Conservation (phyloP, 371 early-diverging fungal genomes). For the Mortierella sp. region DNA sequence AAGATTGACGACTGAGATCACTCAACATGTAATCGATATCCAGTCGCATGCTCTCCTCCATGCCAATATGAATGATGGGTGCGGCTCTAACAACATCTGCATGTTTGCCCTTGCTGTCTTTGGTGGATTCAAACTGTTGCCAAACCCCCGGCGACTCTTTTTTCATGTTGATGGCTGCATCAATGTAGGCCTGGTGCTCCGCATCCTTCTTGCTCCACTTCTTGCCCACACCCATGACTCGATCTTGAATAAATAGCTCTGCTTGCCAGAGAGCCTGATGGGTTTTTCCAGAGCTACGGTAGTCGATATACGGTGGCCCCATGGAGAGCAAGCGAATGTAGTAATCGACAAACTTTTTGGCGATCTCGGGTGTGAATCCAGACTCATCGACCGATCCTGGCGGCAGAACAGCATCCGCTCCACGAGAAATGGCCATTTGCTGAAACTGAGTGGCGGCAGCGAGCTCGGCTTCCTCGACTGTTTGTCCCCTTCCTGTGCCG, state of each 20-base stretch:
- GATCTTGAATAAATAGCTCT: slow-evolving; percentile 45
- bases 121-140: slow-evolving; percentile 54
- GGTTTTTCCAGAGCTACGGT: slow-evolving; percentile 43
- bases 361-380: slow-evolving; percentile 41
- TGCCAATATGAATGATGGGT: slow-evolving; percentile 48
- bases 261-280: slow-evolving; percentile 54
- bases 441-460: slow-evolving; percentile 53
- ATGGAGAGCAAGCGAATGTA: slow-evolving; percentile 44
- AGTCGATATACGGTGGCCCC: slow-evolving; percentile 50
- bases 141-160: slow-evolving; percentile 49
- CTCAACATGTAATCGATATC: slow-evolving; percentile 42
- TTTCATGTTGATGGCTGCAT: slow-evolving; percentile 54
- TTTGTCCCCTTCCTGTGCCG: slow-evolving; percentile 44
- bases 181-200: slow-evolving; percentile 48
- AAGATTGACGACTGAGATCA: slow-evolving; percentile 36
- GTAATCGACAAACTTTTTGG: slow-evolving; percentile 55
- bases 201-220: slow-evolving; percentile 55
- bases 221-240: slow-evolving; percentile 45
- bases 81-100: slow-evolving; percentile 38
- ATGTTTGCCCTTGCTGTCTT: slow-evolving; percentile 48
- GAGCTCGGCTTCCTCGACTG: slow-evolving; percentile 47
- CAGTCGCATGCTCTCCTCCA: slow-evolving; percentile 44
- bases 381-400: slow-evolving; percentile 41
- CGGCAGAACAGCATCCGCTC: slow-evolving; percentile 25
- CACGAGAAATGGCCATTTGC: slow-evolving; percentile 50